Evolutionary conservation across 805 yeast species (phyloP).

Genomic region (Candida awuae): DNA sequence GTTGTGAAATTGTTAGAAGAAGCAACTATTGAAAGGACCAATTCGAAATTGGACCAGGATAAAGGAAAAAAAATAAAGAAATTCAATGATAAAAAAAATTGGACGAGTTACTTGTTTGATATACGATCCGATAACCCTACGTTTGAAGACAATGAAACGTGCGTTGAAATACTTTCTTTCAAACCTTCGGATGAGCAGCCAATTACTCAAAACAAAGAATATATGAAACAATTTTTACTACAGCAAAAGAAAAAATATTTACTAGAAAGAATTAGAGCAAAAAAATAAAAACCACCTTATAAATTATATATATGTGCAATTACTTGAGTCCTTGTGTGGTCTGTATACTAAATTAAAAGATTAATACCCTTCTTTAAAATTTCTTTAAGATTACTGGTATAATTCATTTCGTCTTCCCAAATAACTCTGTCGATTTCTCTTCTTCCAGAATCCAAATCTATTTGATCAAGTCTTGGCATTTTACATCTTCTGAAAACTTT

Average conservation of each 20-base stretch:
- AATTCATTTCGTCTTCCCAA: constrained; percentile 64
- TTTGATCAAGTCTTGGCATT: constrained; percentile 58
- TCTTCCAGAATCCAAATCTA: constrained; percentile 79
- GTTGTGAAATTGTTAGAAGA: constrained; percentile 43
- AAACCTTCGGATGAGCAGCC: neutral
- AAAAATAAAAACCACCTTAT: no score
- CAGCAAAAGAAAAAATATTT: constrained; percentile 2
- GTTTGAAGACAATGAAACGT: neutral
- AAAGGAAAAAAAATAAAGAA: neutral
- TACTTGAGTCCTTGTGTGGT: no score
- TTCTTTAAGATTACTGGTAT: constrained; percentile 28
- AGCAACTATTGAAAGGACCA: constrained; percentile 18
- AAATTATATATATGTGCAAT: no score
- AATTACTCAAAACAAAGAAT: neutral
- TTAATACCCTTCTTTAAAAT: constrained; percentile 20
- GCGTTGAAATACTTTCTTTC: neutral
- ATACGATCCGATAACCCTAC: neutral
- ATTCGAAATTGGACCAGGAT: constrained; percentile 8
- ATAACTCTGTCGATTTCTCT: constrained; percentile 72
- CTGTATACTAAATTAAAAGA: constrained; percentile 14
- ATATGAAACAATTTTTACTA: constrained; percentile 1
- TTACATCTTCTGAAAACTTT: constrained; percentile 54
- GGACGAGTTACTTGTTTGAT: neutral
- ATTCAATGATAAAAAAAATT: neutral
- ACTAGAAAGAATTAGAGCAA: neutral